Evolutionary conservation across 805 yeast species (phyloP), one percentile per base, ranked within the genome.

Genomic region (Wickerhamia fluorescens): DNA sequence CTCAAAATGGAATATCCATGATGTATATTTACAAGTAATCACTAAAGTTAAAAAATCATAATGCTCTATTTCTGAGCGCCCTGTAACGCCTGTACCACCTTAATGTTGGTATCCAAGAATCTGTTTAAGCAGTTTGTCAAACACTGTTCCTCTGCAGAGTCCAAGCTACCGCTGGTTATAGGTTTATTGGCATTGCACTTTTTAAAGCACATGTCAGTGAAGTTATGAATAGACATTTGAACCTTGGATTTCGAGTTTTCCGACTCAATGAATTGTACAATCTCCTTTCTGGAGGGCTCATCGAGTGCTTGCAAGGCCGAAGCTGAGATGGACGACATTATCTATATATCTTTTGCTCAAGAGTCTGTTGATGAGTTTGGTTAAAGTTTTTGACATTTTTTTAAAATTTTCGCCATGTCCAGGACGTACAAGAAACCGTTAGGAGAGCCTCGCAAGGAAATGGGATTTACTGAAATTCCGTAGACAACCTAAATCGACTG

Each of bases 171-270:
- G 33, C 62, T 56, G 27, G 63, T 58, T 28, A 73, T 61, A 11
- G 65, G 55, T 31, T 32, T 49, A 36, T 57, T 51, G 27, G 62
- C 58, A 29, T 86, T 71, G 56, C 97, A 88, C 58, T 83, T 82
- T 53, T 80, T 83, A 69, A 86, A 88, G 54, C 97, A 88, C 66
- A 79, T 68, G 50, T 86, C 88, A 16, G 96, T 87, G 71, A 85
- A 86, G 47, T 70, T 74, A 53, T 88, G 95, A 36, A 88, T 82
- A 19, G 94, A 75, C 61, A 73, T 70, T 55, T 86, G 95, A 17
- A 88, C 84, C 59, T 86, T 85, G 32, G 89, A 78, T 61, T 83
- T 85, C 38, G 92, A 73, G 50, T 81, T 79, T 58, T 88, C 96
- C 9, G 79, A 61, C 50, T 86, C 94, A 27, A 87, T 64, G 62